Conservation (phyloP, 1,284 basidiomycete species). For the Laetiporus sulphureus region DNA sequence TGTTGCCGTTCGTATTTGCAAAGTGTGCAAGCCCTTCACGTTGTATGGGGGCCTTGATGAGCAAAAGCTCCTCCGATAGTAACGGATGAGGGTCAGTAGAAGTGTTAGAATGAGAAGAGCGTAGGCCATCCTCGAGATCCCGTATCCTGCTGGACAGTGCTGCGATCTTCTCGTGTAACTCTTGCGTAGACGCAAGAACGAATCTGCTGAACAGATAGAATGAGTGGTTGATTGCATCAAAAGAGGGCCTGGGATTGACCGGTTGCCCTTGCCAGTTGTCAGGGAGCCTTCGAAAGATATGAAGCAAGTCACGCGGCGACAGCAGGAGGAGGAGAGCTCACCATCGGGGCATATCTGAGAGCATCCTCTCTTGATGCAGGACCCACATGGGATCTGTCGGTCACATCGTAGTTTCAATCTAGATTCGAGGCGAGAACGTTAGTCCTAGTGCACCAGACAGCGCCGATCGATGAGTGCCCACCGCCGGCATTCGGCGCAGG, state of each 20-base stretch:
- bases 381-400: conserved; percentile 58
- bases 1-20: conserved; percentile 13
- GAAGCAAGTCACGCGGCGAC: conserved; percentile 2
- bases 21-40: conserved; percentile 38
- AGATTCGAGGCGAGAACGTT: conserved; percentile 4
- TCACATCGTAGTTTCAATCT: conserved; percentile 75
- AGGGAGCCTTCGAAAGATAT: conserved; percentile 44
- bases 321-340: conserved; percentile 19
- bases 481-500: conserved; percentile 74
- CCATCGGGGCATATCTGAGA: conserved; percentile 62
- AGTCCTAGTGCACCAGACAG: conserved; percentile 3
- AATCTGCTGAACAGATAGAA: conserved; percentile 43
- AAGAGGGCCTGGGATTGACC: conserved; percentile 34
- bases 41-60: conserved; percentile 67
- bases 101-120: conserved; percentile 49
- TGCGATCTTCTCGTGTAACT: conserved; percentile 75
- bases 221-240: conserved; percentile 12
- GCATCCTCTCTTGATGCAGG: conserved; percentile 64
- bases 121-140: conserved; percentile 70
- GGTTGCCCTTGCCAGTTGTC: conserved; percentile 75
- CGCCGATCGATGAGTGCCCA: conserved; percentile 19
- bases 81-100: conserved; percentile 61
- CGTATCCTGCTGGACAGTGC: conserved; percentile 68
- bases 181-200: conserved; percentile 74
- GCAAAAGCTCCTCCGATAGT: conserved; percentile 59